A percentile compares a stretch with the other conserved stretches of the same genome.
Evolutionary conservation across 306 rosid species (phyloP).

Genomic region (Arachis hypogaea): DNA sequence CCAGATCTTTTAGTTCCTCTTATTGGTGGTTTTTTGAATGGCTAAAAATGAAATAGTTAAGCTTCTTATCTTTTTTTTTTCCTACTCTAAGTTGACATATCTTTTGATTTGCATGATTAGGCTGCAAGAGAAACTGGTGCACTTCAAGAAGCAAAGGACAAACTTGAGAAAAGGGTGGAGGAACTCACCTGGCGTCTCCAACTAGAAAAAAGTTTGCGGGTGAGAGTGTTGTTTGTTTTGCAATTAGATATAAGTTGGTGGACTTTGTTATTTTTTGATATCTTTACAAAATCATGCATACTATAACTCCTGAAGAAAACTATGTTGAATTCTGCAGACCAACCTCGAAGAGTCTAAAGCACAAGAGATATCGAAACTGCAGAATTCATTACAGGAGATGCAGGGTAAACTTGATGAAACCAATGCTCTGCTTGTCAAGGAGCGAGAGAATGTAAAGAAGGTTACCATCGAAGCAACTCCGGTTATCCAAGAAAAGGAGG

Average conservation of each 20-base stretch:
- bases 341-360: slow-evolving; percentile 85
- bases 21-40: slow-evolving; percentile 12
- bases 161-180: slow-evolving; percentile 80
- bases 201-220: slow-evolving; percentile 85
- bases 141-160: slow-evolving; percentile 86
- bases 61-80: slow-evolving; percentile 17
- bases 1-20: neutral
- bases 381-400: slow-evolving; percentile 69
- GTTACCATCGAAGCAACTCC: slow-evolving; percentile 77
- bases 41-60: slow-evolving; percentile 23
- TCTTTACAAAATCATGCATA: slow-evolving; percentile 22
- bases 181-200: slow-evolving; percentile 93
- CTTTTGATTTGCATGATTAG: slow-evolving; percentile 47
- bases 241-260: slow-evolving; percentile 30
- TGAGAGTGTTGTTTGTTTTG: slow-evolving; percentile 49
- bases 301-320: slow-evolving; percentile 36
- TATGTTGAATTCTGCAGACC: slow-evolving; percentile 59
- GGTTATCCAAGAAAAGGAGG: slow-evolving; percentile 73
- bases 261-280: slow-evolving; percentile 22
- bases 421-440: slow-evolving; percentile 63
- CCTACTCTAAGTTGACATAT: slow-evolving; percentile 34
- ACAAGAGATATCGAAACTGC: slow-evolving; percentile 78
- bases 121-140: slow-evolving; percentile 92
- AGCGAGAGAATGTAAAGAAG: slow-evolving; percentile 70
- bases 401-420: slow-evolving; percentile 69